Percentiles rank a stretch among this genome's conserved stretches.
Conservation (phyloP, 768 basidiomycete genomes). For the Cystobasidium onofrii region DNA sequence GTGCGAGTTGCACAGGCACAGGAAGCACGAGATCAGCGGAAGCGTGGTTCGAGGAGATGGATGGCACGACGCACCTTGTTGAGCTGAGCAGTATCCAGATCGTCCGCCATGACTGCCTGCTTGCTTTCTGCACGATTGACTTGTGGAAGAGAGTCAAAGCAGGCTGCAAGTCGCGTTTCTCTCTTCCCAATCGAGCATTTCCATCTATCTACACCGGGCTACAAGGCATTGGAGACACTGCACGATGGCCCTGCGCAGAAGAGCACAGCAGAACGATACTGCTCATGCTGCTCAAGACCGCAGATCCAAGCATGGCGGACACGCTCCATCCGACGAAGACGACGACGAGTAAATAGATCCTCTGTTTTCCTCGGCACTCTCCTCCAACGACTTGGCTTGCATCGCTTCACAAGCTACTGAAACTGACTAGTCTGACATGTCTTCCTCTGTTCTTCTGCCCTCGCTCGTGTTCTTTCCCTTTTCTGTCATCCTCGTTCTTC, state of each 20-base stretch:
- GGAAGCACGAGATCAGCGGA: not conserved
- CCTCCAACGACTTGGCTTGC: not conserved
- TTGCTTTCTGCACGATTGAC: not conserved
- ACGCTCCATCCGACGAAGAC: not conserved
- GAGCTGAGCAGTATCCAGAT: constrained; percentile 29
- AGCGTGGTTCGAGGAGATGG: too few species aligned
- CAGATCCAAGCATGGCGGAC: not conserved
- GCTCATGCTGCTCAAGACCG: not conserved
- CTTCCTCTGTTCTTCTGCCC: not conserved
- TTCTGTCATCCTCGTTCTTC: not conserved
- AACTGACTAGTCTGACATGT: not conserved
- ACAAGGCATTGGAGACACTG: not conserved
- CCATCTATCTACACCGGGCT: too few species aligned
- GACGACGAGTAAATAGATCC: not conserved
- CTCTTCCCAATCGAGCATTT: not conserved
- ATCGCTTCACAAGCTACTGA: not conserved
- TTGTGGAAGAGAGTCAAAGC: not conserved
- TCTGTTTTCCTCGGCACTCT: not conserved
- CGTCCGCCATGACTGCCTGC: constrained; percentile 28
- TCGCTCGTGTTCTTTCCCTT: not conserved
- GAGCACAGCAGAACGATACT: not conserved
- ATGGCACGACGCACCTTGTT: constrained; percentile 33
- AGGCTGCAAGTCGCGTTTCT: constrained; percentile 9
- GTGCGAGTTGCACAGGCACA: not conserved
- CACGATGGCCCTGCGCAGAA: not conserved